Evolutionary conservation across 108 stramenopile species (phyloP), one percentile per base, ranked within the genome.

Genomic region (Conticribra weissflogii): DNA sequence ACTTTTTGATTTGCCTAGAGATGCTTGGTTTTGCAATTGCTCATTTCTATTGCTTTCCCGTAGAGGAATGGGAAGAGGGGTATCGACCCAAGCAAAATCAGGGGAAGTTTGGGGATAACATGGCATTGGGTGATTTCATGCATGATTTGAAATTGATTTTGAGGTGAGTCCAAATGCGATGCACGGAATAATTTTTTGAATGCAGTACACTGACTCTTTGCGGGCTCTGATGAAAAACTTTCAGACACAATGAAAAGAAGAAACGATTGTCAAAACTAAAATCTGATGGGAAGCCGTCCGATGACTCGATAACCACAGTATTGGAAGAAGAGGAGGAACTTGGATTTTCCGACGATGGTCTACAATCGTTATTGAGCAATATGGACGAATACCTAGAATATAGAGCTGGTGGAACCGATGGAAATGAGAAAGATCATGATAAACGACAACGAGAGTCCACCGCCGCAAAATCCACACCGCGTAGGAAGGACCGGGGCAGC

Each of bases 1-100:
- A 96, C 76, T 95, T 97, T 74, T 82, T 97, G 50, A 96, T 97
- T 79, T 97, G 96, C 63, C 78, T 97, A 49, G 96, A 97, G 74
- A 97, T 97, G 96, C 86, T 97, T 16, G 66, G 93, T 41, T 95
- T 95, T 50, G 71, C 79, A 2, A 91, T 97, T 61, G 94, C 93
- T 21, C 96, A 97, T 58, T 95, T 95, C 48, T 95, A 97, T 76
- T 91, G 91, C 52, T 97, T 97, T 65, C 96, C 96, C 0, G 84
- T 86, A 16, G 91, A 96, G 22, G 96, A 97, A 77, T 97, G 96
- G 96, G 66, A 90, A 68, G 85, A 86, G 16, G 88, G 85, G 9
- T 97, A 97, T 76, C 62, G 85, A 52, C 86, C 81, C 0, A 76
- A 81, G 24, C 72, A 76, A 41, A 68, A 78, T 54, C 66, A 84